Evolutionary conservation across 139 green algal species (phyloP), one percentile per base, ranked within the genome.

Genomic region (Chlamydomonas eustigma): DNA sequence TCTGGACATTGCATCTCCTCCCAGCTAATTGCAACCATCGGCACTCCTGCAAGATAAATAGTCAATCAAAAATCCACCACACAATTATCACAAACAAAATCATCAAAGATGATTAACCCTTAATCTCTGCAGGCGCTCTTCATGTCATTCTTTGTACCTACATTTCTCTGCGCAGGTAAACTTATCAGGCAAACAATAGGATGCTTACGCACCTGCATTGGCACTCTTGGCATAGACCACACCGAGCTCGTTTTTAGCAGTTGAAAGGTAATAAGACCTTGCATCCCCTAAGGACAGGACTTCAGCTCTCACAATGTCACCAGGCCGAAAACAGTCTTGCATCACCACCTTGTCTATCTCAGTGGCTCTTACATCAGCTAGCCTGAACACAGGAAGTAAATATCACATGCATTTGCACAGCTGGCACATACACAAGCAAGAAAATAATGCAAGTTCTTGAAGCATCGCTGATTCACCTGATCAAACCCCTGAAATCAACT

Each of bases 341-440:
- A 98, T 86, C 6, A 93, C 81, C n/a, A 97, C 81, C 82, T 92
- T 91, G 83, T 97, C 93, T 18, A 97, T 92, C 39, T 97, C 91
- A 3, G 88, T 96, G 2, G 89, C 80, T 0, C 93, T 74, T 34
- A 96, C 90, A 74, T 96, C 91, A 75, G 91, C 84, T n/a, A 81
- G 64, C 76, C 83, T 91, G 81, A 25, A 3, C 2, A 50, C 36
- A 31, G 4, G 67, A 22, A 64, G 28, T 44, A 3, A 39, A 34
- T 51, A 5, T 51, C 50, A 35, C 35, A 74, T 70, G 63, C 63
- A 22, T 4, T 71, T 58, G 2, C 70, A 18, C 18, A 28, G 18
- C 18, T 58, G 44, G 12, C 12, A 58, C 12, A 58, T 12, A 58
- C 44, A 12, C 18, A 58, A 18, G 12, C 44, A 12, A 58, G 44